phyloP scores from a whole-genome alignment of 176 grass and related monocot species.

The Panicum miliaceum region DNA sequence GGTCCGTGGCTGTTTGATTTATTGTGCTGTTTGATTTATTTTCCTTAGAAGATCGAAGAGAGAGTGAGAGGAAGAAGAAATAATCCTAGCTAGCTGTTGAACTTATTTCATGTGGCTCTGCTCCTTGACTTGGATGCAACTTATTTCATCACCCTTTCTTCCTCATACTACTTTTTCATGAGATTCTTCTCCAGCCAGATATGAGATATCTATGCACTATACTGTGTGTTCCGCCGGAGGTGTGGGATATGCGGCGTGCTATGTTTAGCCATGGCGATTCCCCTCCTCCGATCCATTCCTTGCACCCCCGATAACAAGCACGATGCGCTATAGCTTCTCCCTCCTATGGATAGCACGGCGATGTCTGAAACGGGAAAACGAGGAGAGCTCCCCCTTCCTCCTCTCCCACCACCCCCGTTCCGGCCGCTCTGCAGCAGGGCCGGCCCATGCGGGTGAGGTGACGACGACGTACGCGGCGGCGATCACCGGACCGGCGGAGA shows the following conservation, averaged over 20 bases:
- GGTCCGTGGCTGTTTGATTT: too few relatives aligned
- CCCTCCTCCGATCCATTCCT: constrained; percentile 1
- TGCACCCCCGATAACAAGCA: constrained; percentile 30
- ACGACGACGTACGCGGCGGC: constrained; percentile 14
- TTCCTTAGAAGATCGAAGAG: too few relatives aligned
- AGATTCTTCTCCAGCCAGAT: not conserved
- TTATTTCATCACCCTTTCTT: not conserved
- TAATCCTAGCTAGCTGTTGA: too few relatives aligned
- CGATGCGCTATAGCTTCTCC: constrained; percentile 23
- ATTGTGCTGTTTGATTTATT: too few relatives aligned
- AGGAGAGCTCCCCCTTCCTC: constrained; percentile 13
- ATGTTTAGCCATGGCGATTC: constrained; percentile 39
- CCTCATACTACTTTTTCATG: not conserved
- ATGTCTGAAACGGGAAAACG: constrained; percentile 36
- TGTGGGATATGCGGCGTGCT: constrained; percentile 27
- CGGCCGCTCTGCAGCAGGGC: constrained; percentile 34
- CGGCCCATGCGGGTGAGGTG: constrained; percentile 48
- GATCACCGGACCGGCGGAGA: constrained; percentile 39
- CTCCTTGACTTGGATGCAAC: too few relatives aligned
- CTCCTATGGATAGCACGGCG: constrained; percentile 39
- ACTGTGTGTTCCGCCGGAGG: not conserved
- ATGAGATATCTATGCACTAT: too few relatives aligned
- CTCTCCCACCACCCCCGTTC: constrained; percentile 9
- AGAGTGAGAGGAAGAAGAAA: too few relatives aligned
- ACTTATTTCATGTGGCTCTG: too few relatives aligned